A percentile compares a stretch with the other conserved stretches of the same genome.
phyloP scores from a whole-genome alignment of 768 basidiomycete species.

The Mycena galopus region DNA sequence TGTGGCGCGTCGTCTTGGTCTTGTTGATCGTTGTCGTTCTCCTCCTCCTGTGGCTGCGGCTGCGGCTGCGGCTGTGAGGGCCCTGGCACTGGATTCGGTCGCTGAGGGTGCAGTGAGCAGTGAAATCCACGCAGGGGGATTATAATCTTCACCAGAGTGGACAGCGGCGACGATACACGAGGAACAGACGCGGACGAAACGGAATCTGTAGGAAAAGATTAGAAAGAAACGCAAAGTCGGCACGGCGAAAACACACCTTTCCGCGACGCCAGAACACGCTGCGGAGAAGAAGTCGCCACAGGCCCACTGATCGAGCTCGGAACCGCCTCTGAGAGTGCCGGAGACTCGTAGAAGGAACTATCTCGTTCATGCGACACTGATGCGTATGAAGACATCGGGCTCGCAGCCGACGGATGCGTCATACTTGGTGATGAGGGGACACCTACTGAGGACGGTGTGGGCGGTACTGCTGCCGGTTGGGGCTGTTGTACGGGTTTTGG shows the following conservation, averaged over 20 bases:
- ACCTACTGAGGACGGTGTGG: conserved; percentile 51
- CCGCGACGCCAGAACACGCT: conserved; percentile 51
- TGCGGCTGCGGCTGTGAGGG: neutral
- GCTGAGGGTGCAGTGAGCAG: conserved; percentile 3
- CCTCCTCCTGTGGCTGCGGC: neutral
- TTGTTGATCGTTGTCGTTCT: neutral
- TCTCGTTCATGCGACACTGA: conserved; percentile 74
- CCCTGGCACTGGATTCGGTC: conserved; percentile 7
- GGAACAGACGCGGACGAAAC: conserved; percentile 54
- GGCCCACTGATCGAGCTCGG: conserved; percentile 55
- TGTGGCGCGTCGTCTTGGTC: conserved; percentile 49
- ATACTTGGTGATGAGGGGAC: conserved; percentile 81
- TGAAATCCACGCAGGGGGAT: neutral
- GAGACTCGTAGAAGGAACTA: conserved; percentile 81
- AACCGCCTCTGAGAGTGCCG: conserved; percentile 78
- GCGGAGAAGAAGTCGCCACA: conserved; percentile 72
- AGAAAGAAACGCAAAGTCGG: neutral
- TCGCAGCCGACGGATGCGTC: conserved; percentile 85
- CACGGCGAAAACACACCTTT: conserved; percentile 57
- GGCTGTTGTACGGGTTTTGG: conserved; percentile 15
- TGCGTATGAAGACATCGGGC: conserved; percentile 85
- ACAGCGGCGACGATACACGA: conserved; percentile 54
- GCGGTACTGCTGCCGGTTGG: conserved; percentile 46
- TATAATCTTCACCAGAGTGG: conserved; percentile 53
- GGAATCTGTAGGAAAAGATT: conserved; percentile 52